Conservation (phyloP, 805 yeast genomes). For the Nakazawaea populi region DNA sequence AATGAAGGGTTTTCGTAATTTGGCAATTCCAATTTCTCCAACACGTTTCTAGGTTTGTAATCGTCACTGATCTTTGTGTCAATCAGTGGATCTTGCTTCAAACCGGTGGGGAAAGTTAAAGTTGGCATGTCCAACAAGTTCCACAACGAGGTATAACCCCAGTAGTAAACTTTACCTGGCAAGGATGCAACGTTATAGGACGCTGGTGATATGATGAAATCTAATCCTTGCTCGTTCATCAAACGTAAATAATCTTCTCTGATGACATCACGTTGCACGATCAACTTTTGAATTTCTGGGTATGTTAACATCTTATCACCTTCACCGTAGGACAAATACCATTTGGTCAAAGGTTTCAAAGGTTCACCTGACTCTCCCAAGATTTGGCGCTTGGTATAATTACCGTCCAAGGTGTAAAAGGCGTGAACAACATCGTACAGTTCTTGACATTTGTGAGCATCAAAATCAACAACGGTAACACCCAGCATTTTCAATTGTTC, state of each 20-base stretch:
- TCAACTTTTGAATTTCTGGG: constrained; percentile 51
- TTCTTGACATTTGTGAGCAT: constrained; percentile 51
- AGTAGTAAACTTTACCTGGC: constrained; percentile 47
- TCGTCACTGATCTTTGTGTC: constrained; percentile 39
- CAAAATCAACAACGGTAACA: constrained; percentile 47
- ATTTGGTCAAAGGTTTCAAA: constrained; percentile 53
- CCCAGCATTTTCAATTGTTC: constrained; percentile 54
- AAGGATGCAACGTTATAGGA: constrained; percentile 72
- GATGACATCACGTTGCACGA: constrained; percentile 48
- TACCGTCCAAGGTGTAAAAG: constrained; percentile 66
- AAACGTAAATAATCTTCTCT: constrained; percentile 51
- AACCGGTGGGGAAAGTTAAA: constrained; percentile 56
- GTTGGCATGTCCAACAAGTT: constrained; percentile 70
- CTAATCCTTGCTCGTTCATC: constrained; percentile 50
- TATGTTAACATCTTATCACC: constrained; percentile 44
- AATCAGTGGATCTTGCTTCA: constrained; percentile 46
- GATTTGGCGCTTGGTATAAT: constrained; percentile 44
- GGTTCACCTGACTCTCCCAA: constrained; percentile 67
- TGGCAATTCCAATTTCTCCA: constrained; percentile 43
- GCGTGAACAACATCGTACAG: constrained; percentile 53
- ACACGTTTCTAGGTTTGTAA: constrained; percentile 35
- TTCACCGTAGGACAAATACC: constrained; percentile 51
- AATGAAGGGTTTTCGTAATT: constrained; percentile 38
- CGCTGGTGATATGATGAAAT: constrained; percentile 62
- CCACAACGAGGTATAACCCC: constrained; percentile 78